Evolutionary conservation across 371 early-diverging fungal genomes (phyloP).

Genomic region (Globomyces sp.): DNA sequence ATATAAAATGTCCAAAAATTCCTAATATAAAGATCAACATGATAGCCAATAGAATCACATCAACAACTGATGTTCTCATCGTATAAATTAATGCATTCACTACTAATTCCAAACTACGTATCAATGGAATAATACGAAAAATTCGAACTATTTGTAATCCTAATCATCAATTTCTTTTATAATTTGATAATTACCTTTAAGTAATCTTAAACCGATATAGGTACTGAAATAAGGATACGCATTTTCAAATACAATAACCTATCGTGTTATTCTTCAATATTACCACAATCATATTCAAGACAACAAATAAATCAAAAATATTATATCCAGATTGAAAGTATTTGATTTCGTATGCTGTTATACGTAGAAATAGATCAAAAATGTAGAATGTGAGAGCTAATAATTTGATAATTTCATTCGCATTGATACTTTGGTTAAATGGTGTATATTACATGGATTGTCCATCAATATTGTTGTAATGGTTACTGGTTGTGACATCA

Average conservation of each 20-base stretch:
- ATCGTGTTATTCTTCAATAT: no score
- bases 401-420: no score
- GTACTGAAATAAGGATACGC: no score
- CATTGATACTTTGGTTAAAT: no score
- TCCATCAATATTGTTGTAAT: no score
- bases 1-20: constrained; percentile 36
- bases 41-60: constrained; percentile 34
- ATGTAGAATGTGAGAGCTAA: constrained; percentile 9
- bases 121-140: constrained; percentile 1
- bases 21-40: constrained; percentile 40
- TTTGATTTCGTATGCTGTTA: constrained; percentile 2
- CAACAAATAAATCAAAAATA: background rate
- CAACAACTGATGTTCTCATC: constrained; percentile 28
- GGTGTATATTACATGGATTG: no score
- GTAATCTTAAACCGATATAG: no score
- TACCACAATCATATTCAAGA: constrained; percentile 3
- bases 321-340: background rate
- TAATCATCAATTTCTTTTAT: background rate
- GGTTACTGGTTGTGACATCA: no score
- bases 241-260: no score
- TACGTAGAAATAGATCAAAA: constrained; percentile 23
- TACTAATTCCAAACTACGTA: constrained; percentile 31
- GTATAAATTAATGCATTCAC: constrained; percentile 37
- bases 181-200: no score
- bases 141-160: constrained; percentile 17